phyloP scores from a whole-genome alignment of 495 filamentous ascomycete species.

The Massariosphaeria phaeospora region DNA sequence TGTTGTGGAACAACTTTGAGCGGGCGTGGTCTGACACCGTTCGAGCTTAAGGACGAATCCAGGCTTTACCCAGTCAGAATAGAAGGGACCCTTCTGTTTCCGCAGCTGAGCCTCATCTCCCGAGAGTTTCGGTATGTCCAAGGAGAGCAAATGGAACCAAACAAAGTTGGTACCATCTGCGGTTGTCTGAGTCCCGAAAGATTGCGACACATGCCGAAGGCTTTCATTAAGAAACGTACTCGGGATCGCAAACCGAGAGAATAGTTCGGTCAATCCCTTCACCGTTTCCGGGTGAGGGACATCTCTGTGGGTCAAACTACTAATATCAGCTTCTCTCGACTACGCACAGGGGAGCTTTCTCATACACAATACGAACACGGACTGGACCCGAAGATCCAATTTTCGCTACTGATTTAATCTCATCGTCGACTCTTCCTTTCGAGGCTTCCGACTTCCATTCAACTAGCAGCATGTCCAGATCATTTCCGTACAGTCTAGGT shows the following conservation, averaged over 20 bases:
- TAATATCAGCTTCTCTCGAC: neutral
- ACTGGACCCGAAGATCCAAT: neutral
- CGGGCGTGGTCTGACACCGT: neutral
- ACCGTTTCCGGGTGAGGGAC: neutral
- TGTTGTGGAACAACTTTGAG: neutral
- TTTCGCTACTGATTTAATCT: neutral
- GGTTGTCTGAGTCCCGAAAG: conserved; percentile 8
- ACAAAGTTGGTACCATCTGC: neutral
- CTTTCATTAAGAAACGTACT: conserved; percentile 12
- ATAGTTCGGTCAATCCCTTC: neutral
- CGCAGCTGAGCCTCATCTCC: neutral
- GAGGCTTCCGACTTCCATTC: conserved; percentile 1
- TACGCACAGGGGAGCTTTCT: neutral
- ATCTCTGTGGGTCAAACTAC: conserved; percentile 2
- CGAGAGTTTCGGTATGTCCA: neutral
- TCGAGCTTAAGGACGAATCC: conserved; percentile 14
- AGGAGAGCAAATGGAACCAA: conserved; percentile 13
- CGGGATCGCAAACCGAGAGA: neutral
- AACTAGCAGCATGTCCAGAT: no score
- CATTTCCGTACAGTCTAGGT: no score
- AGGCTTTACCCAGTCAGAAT: conserved; percentile 11
- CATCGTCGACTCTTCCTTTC: neutral
- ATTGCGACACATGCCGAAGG: conserved; percentile 9
- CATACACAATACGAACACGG: neutral
- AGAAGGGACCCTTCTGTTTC: neutral